Conservation (phyloP, 83 land plant species). For the Diphasiastrum complanatum region DNA sequence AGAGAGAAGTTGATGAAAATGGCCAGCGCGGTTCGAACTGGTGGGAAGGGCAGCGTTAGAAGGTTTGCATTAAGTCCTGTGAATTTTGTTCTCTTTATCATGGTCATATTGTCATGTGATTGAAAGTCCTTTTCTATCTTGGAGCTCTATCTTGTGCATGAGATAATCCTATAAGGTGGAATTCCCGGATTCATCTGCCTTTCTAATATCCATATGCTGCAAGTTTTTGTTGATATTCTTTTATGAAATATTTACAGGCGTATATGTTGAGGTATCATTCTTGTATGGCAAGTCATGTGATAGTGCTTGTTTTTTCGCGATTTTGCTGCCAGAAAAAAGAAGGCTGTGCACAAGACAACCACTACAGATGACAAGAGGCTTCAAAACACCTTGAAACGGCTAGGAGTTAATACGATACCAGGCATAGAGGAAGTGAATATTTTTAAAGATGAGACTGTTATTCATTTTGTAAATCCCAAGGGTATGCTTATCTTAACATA, state of each 20-base stretch:
- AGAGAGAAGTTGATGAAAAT: constrained; percentile 17
- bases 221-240: no score
- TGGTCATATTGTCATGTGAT: no score
- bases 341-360: constrained; percentile 11
- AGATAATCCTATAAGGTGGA: no score
- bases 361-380: constrained; percentile 8
- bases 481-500: no score
- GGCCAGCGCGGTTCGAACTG: constrained; percentile 15
- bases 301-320: background rate
- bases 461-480: constrained; percentile 8
- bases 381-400: background rate
- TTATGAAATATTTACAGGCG: background rate
- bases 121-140: background rate
- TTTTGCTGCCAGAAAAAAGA: background rate
- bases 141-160: background rate
- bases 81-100: no score
- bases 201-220: no score
- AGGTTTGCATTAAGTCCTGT: background rate
- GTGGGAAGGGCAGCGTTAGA: constrained; percentile 12
- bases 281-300: no score
- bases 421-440: constrained; percentile 13
- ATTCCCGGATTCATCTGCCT: no score
- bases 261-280: no score
- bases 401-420: constrained; percentile 4
- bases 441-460: constrained; percentile 5